phyloP scores from a whole-genome alignment of 1,139 yeast species.

The Pichia sp. region DNA sequence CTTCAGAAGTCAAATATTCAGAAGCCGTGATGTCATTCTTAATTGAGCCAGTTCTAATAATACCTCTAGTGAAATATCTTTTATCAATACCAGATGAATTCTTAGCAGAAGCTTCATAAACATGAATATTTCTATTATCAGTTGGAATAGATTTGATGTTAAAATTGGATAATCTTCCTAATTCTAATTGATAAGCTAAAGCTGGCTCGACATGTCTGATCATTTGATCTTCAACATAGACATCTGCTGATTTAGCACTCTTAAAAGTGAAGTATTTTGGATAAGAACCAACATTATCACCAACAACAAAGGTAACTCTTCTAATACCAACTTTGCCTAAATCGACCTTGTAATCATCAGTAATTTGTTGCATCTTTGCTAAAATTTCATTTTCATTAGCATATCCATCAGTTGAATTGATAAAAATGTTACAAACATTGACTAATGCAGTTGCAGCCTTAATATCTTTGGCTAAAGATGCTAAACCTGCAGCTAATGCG shows the following conservation, averaged over 20 bases:
- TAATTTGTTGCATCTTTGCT: slow-evolving; percentile 53
- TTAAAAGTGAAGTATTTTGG: slow-evolving; percentile 95
- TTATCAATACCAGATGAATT: slow-evolving; percentile 81
- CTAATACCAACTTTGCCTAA: slow-evolving; percentile 69
- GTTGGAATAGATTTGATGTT: slow-evolving; percentile 92
- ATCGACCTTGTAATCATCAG: slow-evolving; percentile 66
- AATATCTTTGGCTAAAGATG: slow-evolving; percentile 46
- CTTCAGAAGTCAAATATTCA: slow-evolving; percentile 92
- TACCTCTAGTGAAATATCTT: slow-evolving; percentile 95
- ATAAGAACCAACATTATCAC: slow-evolving; percentile 75
- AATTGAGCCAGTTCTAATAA: slow-evolving; percentile 91
- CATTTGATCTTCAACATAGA: slow-evolving; percentile 74
- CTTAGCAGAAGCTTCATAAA: slow-evolving; percentile 93
- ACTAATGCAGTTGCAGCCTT: slow-evolving; percentile 36
- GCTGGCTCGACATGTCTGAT: slow-evolving; percentile 99
- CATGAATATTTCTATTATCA: slow-evolving; percentile 95
- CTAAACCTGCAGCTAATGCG: slow-evolving; percentile 68
- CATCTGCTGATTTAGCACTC: slow-evolving; percentile 48
- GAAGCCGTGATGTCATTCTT: slow-evolving; percentile 89
- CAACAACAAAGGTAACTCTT: slow-evolving; percentile 87
- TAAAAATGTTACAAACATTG: slow-evolving; percentile 77
- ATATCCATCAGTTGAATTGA: slow-evolving; percentile 70
- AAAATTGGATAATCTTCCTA: slow-evolving; percentile 90
- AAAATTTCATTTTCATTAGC: slow-evolving; percentile 65
- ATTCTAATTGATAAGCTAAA: slow-evolving; percentile 92